A percentile compares a stretch with the other conserved stretches of the same genome.
phyloP scores from a whole-genome alignment of 2,329 filamentous ascomycete genomes.

The Verticillium albo-atrum region DNA sequence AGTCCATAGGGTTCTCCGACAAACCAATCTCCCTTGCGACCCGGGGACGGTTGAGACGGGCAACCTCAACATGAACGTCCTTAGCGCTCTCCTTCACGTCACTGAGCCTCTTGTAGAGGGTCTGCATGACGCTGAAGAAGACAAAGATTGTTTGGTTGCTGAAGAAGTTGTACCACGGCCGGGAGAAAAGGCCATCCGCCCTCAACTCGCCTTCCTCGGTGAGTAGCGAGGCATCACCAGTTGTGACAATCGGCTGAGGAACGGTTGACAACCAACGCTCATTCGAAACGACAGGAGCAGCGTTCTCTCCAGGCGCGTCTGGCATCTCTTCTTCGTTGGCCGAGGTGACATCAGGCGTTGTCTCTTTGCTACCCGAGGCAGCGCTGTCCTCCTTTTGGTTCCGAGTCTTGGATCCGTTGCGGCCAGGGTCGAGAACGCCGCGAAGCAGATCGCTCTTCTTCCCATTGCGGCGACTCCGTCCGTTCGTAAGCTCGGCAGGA shows the following conservation, averaged over 20 bases:
- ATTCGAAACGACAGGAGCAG: slow-evolving; percentile 58
- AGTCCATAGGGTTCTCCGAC: slow-evolving; percentile 72
- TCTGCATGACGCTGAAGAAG: slow-evolving; percentile 91
- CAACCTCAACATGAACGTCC: slow-evolving; percentile 68
- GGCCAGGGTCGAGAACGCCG: slow-evolving; percentile 75
- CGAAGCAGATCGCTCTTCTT: slow-evolving; percentile 80
- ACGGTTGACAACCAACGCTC: slow-evolving; percentile 62
- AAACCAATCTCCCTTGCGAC: slow-evolving; percentile 81
- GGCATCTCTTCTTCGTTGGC: slow-evolving; percentile 72
- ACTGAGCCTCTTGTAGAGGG: slow-evolving; percentile 78
- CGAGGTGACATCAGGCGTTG: slow-evolving; percentile 79
- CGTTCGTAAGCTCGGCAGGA: slow-evolving; percentile 66
- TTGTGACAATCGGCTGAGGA: slow-evolving; percentile 50
- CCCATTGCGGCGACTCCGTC: slow-evolving; percentile 63
- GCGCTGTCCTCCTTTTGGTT: slow-evolving; percentile 75
- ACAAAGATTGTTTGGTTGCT: slow-evolving; percentile 88
- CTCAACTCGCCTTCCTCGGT: slow-evolving; percentile 61
- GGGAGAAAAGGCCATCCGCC: slow-evolving; percentile 75
- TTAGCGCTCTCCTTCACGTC: slow-evolving; percentile 78
- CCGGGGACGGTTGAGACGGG: slow-evolving; percentile 68
- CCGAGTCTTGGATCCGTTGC: slow-evolving; percentile 65
- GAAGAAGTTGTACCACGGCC: slow-evolving; percentile 84
- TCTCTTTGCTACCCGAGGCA: slow-evolving; percentile 78
- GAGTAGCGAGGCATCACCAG: slow-evolving; percentile 49
- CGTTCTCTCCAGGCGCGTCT: slow-evolving; percentile 53